Conservation (phyloP, 2,329 filamentous ascomycete species). For the Pseudocercospora cruenta region DNA sequence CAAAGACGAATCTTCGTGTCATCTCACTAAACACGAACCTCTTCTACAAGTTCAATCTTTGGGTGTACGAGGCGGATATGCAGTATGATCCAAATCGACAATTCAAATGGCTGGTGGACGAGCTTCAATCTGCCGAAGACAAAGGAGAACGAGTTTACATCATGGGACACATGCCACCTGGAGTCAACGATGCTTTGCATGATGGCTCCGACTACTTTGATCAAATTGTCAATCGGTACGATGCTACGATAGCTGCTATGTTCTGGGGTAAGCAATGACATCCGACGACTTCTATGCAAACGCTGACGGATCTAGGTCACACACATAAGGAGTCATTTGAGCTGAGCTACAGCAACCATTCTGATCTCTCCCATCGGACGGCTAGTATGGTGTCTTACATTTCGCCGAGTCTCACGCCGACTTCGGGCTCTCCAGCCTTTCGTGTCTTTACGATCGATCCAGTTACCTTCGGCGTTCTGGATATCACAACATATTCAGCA, state of each 20-base stretch:
- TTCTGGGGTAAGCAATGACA: conserved; percentile 47
- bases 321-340: conserved; percentile 63
- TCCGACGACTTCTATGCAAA: background rate
- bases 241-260: conserved; percentile 57
- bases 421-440: conserved; percentile 60
- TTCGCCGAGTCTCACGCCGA: conserved; percentile 59
- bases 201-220: conserved; percentile 48
- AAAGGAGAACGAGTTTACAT: conserved; percentile 59
- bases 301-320: conserved; percentile 45
- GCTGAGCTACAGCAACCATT: conserved; percentile 58
- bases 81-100: conserved; percentile 57
- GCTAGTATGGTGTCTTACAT: conserved; percentile 59
- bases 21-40: conserved; percentile 65
- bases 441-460: conserved; percentile 63
- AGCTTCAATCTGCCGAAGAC: conserved; percentile 59
- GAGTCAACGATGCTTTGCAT: conserved; percentile 56
- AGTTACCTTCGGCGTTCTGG: conserved; percentile 59
- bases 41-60: conserved; percentile 63
- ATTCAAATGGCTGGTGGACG: conserved; percentile 57
- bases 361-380: conserved; percentile 44
- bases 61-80: conserved; percentile 57
- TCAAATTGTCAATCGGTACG: conserved; percentile 51
- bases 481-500: conserved; percentile 59
- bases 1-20: conserved; percentile 52
- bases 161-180: conserved; percentile 60